A percentile compares a stretch with the other conserved stretches of the same genome.
These are phyloP conservation scores for Podosphaera fusca DNA, from an alignment of 2,329 filamentous ascomycete species.

Conservation along the genomic window DNA sequence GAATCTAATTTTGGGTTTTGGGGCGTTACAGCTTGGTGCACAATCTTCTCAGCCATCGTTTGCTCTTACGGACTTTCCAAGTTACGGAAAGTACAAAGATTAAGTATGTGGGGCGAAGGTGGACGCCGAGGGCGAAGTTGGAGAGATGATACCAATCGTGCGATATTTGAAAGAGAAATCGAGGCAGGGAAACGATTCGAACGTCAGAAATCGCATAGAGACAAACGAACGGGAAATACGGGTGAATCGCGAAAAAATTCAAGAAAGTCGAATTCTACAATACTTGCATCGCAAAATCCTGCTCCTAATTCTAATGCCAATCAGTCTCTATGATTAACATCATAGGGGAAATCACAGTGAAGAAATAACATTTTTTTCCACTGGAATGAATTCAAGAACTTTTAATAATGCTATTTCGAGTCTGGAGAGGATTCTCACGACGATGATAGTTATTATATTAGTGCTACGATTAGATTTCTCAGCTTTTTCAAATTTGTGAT, in stretches of 20 bases:
- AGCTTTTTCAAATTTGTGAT: too few species aligned
- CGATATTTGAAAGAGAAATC: conserved; percentile 1
- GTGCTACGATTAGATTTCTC: too few species aligned
- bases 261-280: background rate
- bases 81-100: conserved; percentile 63
- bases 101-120: conserved; percentile 45
- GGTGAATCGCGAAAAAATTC: background rate
- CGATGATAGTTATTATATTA: too few species aligned
- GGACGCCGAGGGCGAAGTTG: conserved; percentile 13
- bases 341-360: background rate
- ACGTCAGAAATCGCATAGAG: background rate
- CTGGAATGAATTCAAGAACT: background rate
- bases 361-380: background rate
- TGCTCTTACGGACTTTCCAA: conserved; percentile 67
- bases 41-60: conserved; percentile 50
- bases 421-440: too few species aligned
- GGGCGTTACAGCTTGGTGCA: conserved; percentile 47
- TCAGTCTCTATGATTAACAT: background rate
- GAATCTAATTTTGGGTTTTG: conserved; percentile 74
- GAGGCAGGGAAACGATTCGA: background rate
- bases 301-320: background rate
- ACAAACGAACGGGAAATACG: background rate
- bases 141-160: conserved; percentile 8
- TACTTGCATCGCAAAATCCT: background rate
- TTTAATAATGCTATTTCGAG: background rate